Evolutionary conservation across 352 stramenopile species (phyloP).

Genomic region (Phytopythium aichiense): DNA sequence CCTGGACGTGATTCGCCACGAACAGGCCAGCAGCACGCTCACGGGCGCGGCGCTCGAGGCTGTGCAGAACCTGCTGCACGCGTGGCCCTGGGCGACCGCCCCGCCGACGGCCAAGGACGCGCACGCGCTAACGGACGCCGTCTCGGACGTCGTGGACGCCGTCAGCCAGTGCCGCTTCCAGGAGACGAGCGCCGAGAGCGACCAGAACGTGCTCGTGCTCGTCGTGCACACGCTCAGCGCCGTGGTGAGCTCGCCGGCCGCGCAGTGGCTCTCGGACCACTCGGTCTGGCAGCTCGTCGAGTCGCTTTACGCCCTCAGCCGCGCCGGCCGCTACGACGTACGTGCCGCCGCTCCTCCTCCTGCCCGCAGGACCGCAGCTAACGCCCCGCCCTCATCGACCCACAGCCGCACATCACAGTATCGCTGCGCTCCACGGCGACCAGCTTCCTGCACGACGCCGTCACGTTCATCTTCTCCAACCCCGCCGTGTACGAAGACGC

Average conservation of each 20-base stretch:
- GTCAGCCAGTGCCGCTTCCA: constrained; percentile 95
- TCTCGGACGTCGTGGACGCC: constrained; percentile 88
- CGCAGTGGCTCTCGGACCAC: constrained; percentile 82
- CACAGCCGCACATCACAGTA: constrained; percentile 55
- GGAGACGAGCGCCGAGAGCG: constrained; percentile 86
- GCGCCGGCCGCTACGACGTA: constrained; percentile 56
- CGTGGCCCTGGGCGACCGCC: constrained; percentile 50
- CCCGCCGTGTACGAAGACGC: constrained; percentile 40
- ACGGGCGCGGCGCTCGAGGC: constrained; percentile 92
- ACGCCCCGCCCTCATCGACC: neutral
- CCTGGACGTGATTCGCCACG: constrained; percentile 91
- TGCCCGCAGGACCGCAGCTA: neutral
- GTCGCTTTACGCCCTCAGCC: constrained; percentile 93
- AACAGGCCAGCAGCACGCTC: constrained; percentile 90
- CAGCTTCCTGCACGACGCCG: constrained; percentile 53
- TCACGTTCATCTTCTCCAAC: constrained; percentile 65
- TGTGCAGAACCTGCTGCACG: constrained; percentile 95
- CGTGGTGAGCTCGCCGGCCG: constrained; percentile 87
- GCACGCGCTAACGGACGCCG: constrained; percentile 35
- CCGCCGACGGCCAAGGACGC: constrained; percentile 21
- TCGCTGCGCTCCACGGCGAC: constrained; percentile 61
- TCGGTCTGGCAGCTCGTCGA: constrained; percentile 95
- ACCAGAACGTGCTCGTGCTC: constrained; percentile 90
- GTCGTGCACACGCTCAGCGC: constrained; percentile 94
- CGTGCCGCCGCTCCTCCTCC: constrained; percentile 8